Evolutionary conservation across 2,329 filamentous ascomycete species (phyloP), one percentile per base, ranked within the genome.

Genomic region (Ophiostoma perfectum): DNA sequence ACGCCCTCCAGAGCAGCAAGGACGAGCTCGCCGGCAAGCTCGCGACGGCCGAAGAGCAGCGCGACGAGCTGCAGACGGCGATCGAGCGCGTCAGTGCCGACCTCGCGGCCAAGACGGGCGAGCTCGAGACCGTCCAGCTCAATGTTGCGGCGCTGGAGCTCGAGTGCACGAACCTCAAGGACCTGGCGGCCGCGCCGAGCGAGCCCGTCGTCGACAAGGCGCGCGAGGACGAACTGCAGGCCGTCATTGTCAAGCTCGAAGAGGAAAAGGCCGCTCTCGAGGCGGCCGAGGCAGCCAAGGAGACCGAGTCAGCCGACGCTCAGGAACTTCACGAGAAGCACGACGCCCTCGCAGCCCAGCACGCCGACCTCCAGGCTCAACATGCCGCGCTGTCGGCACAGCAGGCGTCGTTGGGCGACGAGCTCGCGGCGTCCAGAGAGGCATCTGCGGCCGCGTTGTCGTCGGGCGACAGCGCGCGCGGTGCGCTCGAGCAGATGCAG

Each of bases 251-350:
- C 44, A 65, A 66, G 60, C 66, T 69, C 5, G 67, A 68, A n/a
- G 67, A 18, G 2, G 65, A 64, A 4, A 64, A 66, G 6, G 69
- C 64, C 2, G 47, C 64, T 0, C 69, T 68, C 27, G 70, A 71
- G 18, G 65, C 27, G 27, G 27, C 58, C 52, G 66, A 69, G 16
- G 14, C 58, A 3, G 41, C 69, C 3, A 65, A 42, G 18, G 16
- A 42, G 9, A 12, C 14, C 8, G 45, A 58, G 3, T n/a, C 42
- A 4, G n/a, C 11, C n/a, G 41, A 42, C 16, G 27, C 38, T 12
- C 11, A 60, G 38, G 55, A 60, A 11, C 12, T 27, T 12, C 55
- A 12, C 27, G 55, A 60, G n/a, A 60, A 60, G 55, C 36, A 63
- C 8, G n/a, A 5, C 5, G 60, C 16, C 1, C 60, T 63, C 5